Evolutionary conservation across 768 basidiomycete species (phyloP), one percentile per base, ranked within the genome.

Genomic region (Clathrus columnatus): DNA sequence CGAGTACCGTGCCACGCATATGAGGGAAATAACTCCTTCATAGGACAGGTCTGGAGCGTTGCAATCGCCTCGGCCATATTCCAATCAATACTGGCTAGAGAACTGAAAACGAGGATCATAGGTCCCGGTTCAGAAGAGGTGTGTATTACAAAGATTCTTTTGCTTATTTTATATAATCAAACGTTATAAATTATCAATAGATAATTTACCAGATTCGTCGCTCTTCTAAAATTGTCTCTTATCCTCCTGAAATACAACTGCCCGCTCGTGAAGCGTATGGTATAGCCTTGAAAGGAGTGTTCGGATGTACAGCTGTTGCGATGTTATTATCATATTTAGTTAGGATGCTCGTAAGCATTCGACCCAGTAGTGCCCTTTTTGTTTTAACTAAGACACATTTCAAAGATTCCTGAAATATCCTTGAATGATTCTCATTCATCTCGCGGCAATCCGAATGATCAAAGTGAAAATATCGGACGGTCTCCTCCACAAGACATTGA

Each of bases 21-120:
- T n/a, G n/a, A n/a, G n/a, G n/a, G n/a, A n/a, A n/a, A n/a, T 17
- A 6, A 27, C 24, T n/a, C 21, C 26, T 29, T 41, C 30, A 14
- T 51, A 80, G 83, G 84, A n/a, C 85, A 87, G 70, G 84, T 86
- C 4, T 77, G 75, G 11, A 85, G 84, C 17, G 83, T 87, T 2
- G 84, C 83, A 7, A 66, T 82, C 21, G 77, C 83, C 2, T 79
- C 83, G 0, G 85, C 85, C 2, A 65, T 87, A 6, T 86, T 85
- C 67, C 85, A 87, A 61, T 73, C 75, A 14, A 71, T 69, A 21
- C 72, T 87, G 28, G 76, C 78, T 47, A 58, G 57, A 0, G 82
- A 84, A 59, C 72, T 87, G 6, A 72, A 72, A 51, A 67, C 70
- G n/a, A 73, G 81, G 7, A 78, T 86, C 30, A 71, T 73, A 26